Base-by-base conservation (phyloP, 1,284 basidiomycete genomes). In the Trichosporon inkin region DNA sequence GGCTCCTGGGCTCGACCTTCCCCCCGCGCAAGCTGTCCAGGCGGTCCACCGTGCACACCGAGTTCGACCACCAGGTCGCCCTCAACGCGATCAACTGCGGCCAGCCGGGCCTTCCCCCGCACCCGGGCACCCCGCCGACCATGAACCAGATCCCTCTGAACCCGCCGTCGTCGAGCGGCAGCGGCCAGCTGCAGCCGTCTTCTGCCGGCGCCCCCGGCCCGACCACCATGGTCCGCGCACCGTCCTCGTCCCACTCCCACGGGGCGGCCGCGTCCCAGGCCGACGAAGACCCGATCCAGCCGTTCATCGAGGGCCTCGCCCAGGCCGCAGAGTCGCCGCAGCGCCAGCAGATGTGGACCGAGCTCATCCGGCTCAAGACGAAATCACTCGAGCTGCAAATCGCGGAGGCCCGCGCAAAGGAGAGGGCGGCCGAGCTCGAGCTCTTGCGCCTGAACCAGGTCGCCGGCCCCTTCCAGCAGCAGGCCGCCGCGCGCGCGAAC, bases 311-410 rank as follows among this genome's bases (percentile, higher is more conserved):
- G 17, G 64, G 62, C 1, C 55, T 66, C n/a, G 57, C 61, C 1
- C 41, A 57, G 20, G 60, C 64, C 3, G 49, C 57, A 2, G 69
- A 70, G 20, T 67, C 71, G 57, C 67, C 73, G 1, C 53, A 58
- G 1, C 54, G 67, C 32, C 65, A 67, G 38, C 66, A 65, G 0
- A 61, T 75, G 41, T 77, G 73, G 73, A 74, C 73, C 1, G 71
- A 77, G 55, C 58, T 74, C 10, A 72, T 77, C 39, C 62, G 62
- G 44, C 61, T 76, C 40, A 71, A 74, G 57, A 73, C 70, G 10
- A 64, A 63, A 40, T 57, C 66, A n/a, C 59, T 78, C 22, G 75
- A 78, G 64, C 63, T 76, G 19, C 71, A 76, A 62, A 78, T 78
- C 22, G 76, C 74, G 10, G 68, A 75, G 54, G 74, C 75, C 22